These are phyloP conservation scores for Pachyrhizus erosus DNA, from an alignment of 306 rosid genomes.

Conservation along the genomic window DNA sequence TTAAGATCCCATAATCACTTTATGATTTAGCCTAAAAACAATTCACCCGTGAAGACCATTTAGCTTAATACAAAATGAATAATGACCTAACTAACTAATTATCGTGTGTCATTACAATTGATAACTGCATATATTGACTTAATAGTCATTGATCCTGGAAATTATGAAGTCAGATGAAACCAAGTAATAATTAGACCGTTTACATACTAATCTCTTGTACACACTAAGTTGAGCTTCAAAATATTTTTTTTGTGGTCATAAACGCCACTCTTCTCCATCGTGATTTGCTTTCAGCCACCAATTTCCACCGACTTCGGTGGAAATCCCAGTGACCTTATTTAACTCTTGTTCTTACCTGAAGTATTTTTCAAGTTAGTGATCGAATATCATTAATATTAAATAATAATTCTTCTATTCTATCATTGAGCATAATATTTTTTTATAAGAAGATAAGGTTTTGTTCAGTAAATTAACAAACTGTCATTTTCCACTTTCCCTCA, in stretches of 20 bases:
- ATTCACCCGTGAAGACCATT: no score
- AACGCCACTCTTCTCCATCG: background rate
- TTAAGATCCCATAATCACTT: no score
- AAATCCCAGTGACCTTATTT: background rate
- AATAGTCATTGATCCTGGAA: no score
- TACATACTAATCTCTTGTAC: no score
- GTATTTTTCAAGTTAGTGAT: background rate
- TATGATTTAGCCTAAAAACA: no score
- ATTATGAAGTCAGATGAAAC: no score
- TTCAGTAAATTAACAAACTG: constrained; percentile 25
- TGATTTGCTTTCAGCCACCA: background rate
- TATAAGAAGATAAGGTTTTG: constrained; percentile 41
- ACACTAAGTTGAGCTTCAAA: background rate
- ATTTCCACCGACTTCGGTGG: background rate
- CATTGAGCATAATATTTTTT: constrained; percentile 19
- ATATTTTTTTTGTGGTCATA: background rate
- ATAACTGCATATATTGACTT: no score
- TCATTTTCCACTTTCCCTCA: constrained; percentile 47
- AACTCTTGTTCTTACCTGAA: background rate
- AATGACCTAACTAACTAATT: no score
- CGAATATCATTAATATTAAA: background rate
- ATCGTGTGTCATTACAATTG: no score
- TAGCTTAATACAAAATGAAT: no score
- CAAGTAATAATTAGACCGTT: no score
- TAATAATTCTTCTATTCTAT: constrained; percentile 23